Evolutionary conservation across 2,329 filamentous ascomycete genomes (phyloP), one percentile per base, ranked within the genome.

Genomic region (Colletotrichum cereale): DNA sequence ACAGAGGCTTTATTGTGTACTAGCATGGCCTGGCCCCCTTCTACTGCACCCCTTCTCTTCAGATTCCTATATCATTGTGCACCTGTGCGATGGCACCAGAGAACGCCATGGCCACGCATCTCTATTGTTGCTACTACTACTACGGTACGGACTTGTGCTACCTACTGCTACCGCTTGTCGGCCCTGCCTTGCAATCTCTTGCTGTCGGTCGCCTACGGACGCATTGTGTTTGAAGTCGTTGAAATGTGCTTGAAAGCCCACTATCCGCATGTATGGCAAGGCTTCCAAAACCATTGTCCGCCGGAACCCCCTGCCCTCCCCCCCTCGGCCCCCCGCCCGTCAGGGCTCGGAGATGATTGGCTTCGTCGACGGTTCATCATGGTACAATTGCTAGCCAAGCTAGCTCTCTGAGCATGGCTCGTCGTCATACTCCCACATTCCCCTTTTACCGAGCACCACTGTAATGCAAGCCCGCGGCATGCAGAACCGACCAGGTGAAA

Each of bases 401-500:
- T 62, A 18, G 47, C 24, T 52, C 52, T n/a, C 21, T 38, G 5
- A n/a, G n/a, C 40, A 21, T 62, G 31, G 34, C 31, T 18, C 34
- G n/a, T 40, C 34, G 21, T 24, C n/a, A 24, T 14, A 47, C 21
- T 47, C 10, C 21, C 44, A 38, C 53, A 18, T 56, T 38, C 44
- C 36, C 24, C 16, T 40, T 14, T n/a, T 26, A 24, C 26, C 31
- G 44, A 52, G 34, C 36, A 57, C 55, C 34, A 40, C 24, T 50
- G 24, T 10, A 48, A 34, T 21, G 44, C 60, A 62, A 62, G 60
- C 47, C 47, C 12, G 34, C 18, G 34, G 34, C 34, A 62, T 62
- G 44, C 60, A 52, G 60, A 62, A 44, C 21, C 47, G 34, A 62
- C 14, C 52, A 18, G 48, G 50, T 63, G 61, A 63, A 63, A 63